A percentile compares a stretch with the other conserved stretches of the same genome.
These are phyloP conservation scores for Clarireedia paspali DNA, from an alignment of 2,329 filamentous ascomycete species.

Conservation along the genomic window DNA sequence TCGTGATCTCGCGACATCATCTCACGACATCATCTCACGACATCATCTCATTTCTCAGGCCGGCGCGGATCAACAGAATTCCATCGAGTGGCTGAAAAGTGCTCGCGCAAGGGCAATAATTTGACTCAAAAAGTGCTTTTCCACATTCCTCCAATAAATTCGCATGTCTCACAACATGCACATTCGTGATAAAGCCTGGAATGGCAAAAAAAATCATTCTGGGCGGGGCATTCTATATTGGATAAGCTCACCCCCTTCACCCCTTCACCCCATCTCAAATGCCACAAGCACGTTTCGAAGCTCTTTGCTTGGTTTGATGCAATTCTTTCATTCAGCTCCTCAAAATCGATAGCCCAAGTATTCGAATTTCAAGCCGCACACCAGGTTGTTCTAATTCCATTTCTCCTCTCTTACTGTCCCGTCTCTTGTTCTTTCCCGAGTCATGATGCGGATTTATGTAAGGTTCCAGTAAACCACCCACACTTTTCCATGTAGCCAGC, in stretches of 20 bases:
- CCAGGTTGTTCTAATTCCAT: neutral
- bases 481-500: neutral
- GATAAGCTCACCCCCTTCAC: too few species aligned
- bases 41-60: neutral
- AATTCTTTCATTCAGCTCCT: neutral
- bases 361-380: neutral
- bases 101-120: neutral
- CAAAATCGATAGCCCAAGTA: too few species aligned
- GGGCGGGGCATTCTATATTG: too few species aligned
- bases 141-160: conserved; percentile 2
- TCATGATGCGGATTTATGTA: conserved; percentile 1
- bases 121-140: neutral
- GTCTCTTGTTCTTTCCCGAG: neutral
- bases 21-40: neutral
- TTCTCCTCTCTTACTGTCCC: neutral
- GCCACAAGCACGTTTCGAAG: neutral
- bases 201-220: too few species aligned
- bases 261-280: too few species aligned
- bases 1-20: neutral
- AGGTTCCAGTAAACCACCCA: neutral
- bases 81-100: neutral
- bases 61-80: neutral
- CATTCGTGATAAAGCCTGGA: too few species aligned
- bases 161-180: neutral
- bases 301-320: neutral